A percentile compares a stretch with the other conserved stretches of the same genome.
phyloP scores from a whole-genome alignment of 2,329 filamentous ascomycete genomes.

The Aciculosporium take region DNA sequence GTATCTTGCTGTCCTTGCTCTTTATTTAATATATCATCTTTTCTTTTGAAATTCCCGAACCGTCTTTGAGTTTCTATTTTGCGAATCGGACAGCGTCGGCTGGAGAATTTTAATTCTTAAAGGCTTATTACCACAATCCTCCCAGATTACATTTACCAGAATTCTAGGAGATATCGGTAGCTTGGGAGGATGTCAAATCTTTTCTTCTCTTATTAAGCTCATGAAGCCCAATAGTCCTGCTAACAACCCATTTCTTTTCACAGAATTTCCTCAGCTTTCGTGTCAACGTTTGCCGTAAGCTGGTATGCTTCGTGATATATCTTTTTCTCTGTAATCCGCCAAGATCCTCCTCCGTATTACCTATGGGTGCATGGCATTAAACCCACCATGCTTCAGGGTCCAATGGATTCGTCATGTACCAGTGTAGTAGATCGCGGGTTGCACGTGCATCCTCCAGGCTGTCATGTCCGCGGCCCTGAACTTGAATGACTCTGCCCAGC shows the following conservation, averaged over 20 bases:
- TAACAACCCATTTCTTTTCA: neutral
- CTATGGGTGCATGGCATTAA: neutral
- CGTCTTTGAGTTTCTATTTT: too few relatives aligned
- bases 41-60: too few relatives aligned
- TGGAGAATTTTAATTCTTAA: too few relatives aligned
- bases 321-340: neutral
- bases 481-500: slow-evolving; percentile 26
- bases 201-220: too few relatives aligned
- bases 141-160: too few relatives aligned
- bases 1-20: too few relatives aligned
- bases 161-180: too few relatives aligned
- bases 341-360: neutral
- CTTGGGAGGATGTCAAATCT: too few relatives aligned
- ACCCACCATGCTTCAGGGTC: neutral
- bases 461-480: slow-evolving; percentile 22
- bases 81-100: too few relatives aligned
- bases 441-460: slow-evolving; percentile 32
- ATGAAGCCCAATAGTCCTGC: neutral
- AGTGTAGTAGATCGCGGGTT: slow-evolving; percentile 26
- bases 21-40: too few relatives aligned
- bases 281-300: neutral
- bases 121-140: too few relatives aligned
- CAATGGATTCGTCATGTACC: slow-evolving; percentile 16
- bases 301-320: neutral
- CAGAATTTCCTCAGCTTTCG: neutral